Evolutionary conservation across 805 yeast genomes (phyloP).

Genomic region (Vanderwaltozyma tropicalis): DNA sequence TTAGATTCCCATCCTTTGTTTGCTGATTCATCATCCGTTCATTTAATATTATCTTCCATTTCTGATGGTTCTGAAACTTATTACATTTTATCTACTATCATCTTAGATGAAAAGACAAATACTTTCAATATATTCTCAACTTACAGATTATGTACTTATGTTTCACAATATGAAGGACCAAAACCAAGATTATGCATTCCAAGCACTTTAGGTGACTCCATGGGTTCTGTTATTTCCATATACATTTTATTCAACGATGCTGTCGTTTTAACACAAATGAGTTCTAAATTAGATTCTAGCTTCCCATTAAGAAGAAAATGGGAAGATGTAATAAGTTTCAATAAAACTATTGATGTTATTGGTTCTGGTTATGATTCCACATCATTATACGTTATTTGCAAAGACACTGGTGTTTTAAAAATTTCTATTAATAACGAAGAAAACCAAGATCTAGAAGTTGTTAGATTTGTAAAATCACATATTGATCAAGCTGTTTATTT

Average conservation of each 20-base stretch:
- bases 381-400: constrained; percentile 40
- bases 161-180: constrained; percentile 12
- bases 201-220: constrained; percentile 32
- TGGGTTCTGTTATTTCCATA: constrained; percentile 32
- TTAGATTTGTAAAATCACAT: constrained; percentile 49
- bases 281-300: constrained; percentile 28
- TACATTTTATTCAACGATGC: constrained; percentile 50
- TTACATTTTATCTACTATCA: constrained; percentile 45
- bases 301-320: constrained; percentile 41
- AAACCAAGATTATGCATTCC: constrained; percentile 49
- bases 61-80: constrained; percentile 23
- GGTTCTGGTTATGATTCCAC: constrained; percentile 49
- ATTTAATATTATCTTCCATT: constrained; percentile 42
- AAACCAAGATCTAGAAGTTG: constrained; percentile 13
- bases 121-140: constrained; percentile 52
- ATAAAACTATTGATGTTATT: constrained; percentile 39
- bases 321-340: constrained; percentile 70
- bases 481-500: constrained; percentile 74
- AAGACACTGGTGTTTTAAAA: constrained; percentile 50
- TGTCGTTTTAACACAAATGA: constrained; percentile 55
- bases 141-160: constrained; percentile 48
- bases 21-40: constrained; percentile 31
- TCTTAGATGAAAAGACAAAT: constrained; percentile 35
- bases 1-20: constrained; percentile 51
- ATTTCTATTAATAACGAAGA: constrained; percentile 22